phyloP scores from a whole-genome alignment of 2,329 filamentous ascomycete species.

The Cladosporium sphaerospermum region DNA sequence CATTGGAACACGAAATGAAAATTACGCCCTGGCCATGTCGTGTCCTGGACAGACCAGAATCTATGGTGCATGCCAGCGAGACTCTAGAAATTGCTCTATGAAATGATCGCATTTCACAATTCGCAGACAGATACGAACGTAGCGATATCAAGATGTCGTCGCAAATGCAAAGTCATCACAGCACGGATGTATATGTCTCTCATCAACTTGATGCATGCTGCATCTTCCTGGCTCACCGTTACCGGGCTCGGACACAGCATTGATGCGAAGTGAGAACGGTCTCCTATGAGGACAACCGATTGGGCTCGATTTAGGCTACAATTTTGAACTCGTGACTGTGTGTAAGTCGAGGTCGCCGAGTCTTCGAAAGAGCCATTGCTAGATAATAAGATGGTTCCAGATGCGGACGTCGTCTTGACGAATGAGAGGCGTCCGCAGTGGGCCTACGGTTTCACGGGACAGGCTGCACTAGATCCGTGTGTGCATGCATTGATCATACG shows the following conservation, averaged over 20 bases:
- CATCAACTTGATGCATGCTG: constrained; percentile 72
- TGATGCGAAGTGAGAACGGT: constrained; percentile 57
- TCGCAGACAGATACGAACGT: not conserved
- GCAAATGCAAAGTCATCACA: not conserved
- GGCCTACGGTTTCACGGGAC: too few relatives aligned
- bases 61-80: not conserved
- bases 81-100: not conserved
- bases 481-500: too few relatives aligned
- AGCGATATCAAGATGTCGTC: not conserved
- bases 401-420: too few relatives aligned
- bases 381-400: too few relatives aligned
- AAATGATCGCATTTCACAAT: not conserved
- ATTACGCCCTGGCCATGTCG: too few relatives aligned
- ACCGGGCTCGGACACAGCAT: constrained; percentile 77
- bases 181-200: constrained; percentile 52
- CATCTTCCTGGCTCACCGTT: constrained; percentile 55
- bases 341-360: constrained; percentile 61
- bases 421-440: too few relatives aligned
- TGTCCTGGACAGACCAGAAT: too few relatives aligned
- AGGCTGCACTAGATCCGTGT: too few relatives aligned
- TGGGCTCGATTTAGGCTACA: constrained; percentile 71
- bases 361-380: constrained; percentile 79
- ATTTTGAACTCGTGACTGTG: constrained; percentile 81
- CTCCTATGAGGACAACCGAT: constrained; percentile 25
- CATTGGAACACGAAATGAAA: too few relatives aligned